phyloP scores from a whole-genome alignment of 208 protist species.

The Trypanosoma boissoni region DNA sequence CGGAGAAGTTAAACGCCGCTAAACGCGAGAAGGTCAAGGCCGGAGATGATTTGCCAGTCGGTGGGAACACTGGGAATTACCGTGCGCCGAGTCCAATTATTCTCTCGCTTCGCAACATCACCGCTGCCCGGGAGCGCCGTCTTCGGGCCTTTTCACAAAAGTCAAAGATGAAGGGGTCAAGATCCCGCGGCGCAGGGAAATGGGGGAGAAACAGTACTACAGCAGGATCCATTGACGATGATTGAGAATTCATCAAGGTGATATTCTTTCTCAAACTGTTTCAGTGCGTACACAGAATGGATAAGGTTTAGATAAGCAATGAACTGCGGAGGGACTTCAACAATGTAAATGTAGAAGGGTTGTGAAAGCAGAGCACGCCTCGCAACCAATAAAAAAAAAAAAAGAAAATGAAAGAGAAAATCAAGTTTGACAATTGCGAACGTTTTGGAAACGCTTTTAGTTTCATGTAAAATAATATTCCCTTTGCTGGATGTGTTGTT shows the following conservation, averaged over 20 bases:
- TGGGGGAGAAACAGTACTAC: not conserved
- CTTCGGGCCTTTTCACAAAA: slow-evolving; percentile 21
- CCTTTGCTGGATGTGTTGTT: no score
- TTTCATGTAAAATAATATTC: no score
- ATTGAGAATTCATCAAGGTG: no score
- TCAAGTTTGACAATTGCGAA: not conserved
- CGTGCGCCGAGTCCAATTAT: slow-evolving; percentile 82
- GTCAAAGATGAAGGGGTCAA: slow-evolving; percentile 8
- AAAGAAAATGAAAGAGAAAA: not conserved
- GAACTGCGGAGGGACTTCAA: no score
- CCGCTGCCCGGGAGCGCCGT: slow-evolving; percentile 28
- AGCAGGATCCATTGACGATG: slow-evolving; percentile 4
- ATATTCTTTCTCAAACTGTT: no score
- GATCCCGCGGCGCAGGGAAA: not conserved
- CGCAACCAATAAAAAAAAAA: not conserved
- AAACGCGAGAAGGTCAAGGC: not conserved
- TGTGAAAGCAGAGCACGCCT: not conserved
- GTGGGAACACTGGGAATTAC: slow-evolving; percentile 45
- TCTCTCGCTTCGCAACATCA: slow-evolving; percentile 78
- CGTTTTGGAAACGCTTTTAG: no score
- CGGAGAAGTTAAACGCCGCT: not conserved
- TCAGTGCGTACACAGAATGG: no score
- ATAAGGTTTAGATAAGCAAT: no score
- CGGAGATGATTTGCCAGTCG: slow-evolving; percentile 23
- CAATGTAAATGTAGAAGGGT: no score